Base-by-base conservation (phyloP, 768 basidiomycete species). In the Trametes elegans region DNA sequence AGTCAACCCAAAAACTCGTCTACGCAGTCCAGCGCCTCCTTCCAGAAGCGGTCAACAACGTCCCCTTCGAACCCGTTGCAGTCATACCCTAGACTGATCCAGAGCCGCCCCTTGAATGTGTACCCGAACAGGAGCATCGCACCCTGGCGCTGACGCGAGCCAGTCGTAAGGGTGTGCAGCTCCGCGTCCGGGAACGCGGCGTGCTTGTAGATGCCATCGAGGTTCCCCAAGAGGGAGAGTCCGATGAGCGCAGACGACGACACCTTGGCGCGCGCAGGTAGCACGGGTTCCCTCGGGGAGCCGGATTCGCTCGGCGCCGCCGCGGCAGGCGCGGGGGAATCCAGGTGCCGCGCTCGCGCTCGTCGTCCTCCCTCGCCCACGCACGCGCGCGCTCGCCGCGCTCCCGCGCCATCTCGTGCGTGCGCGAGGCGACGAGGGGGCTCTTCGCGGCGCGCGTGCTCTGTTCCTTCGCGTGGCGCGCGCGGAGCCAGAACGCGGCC, bases 41-140 rank as follows among this genome's bases (percentile, higher is more conserved):
- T 65, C 89, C 90, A 93, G 71, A 88, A 92, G 24, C 60, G 58
- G 47, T 84, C 78, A 23, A 91, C 82, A 3, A 74, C 72, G 1
- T 76, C 80, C 35, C 76, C 73, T 26, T 85, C 79, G 65, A 89
- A 90, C 0, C 87, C 89, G 64, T 88, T 88, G 60, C 79, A 74
- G 64, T 93, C 91, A 66, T 90, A 91, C 0, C 88, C 88, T 27
- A 93, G 74, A 60, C 85, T 90, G 31, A 93, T 65, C 87, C 87
- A 92, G 16, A 93, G 69, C 69, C 83, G 85, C 7, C 84, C 85
- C 19, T 74, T 81, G 60, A 87, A 88, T 0, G 86, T 89, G 68
- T 88, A 88, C 3, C 85, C 86, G 55, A 93, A 91, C n/a, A 94
- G 69, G 34, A 94, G 74, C 82, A 92, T 85, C 2, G 83, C 89